Base-by-base conservation (phyloP, 768 basidiomycete species). In the Auriculariales sp. region DNA sequence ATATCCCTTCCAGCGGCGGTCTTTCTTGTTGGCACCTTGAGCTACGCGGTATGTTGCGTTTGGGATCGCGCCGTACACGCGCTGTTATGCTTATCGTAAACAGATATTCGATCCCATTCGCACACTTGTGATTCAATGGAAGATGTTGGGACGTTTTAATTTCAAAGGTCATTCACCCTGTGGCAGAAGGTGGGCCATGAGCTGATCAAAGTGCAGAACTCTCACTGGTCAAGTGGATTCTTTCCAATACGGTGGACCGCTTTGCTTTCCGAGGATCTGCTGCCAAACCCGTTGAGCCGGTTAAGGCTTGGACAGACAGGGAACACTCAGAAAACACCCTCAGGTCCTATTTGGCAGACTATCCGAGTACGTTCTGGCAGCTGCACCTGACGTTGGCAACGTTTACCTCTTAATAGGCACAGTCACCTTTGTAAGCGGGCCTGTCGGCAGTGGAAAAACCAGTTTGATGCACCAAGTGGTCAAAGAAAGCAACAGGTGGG, bases 71-170 rank as follows among this genome's bases (percentile, higher is more conserved):
- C n/a, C n/a, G n/a, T n/a, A n/a, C n/a, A n/a, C n/a, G n/a, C n/a
- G n/a, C n/a, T n/a, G n/a, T n/a, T n/a, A n/a, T n/a, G 35, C 25
- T 4, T 29, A 46, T 33, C 14, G 11, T 31, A 10, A 12, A 1
- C 53, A 94, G 85, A 77, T 97, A 47, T 95, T 97, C 58, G 91
- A 97, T 62, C 92, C 92, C 2, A 75, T 99, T 34, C 81, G 94
- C 25, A 76, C 80, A 2, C 68, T 90, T 52, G 88, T 81, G 70
- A 75, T 98, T 0, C 74, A 89, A 66, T 78, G 77, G 24, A 87
- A 90, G 58, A 71, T 95, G 57, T 67, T 83, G 39, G 73, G 88
- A 34, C 87, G 87, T 74, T 92, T 95, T 57, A 81, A 94, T 57
- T 78, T 81, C 55, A 72, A 72, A 62, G 73, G 86, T 84, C 58